Conservation (phyloP, 2,329 filamentous ascomycete genomes). For the Exophiala alcalophila region DNA sequence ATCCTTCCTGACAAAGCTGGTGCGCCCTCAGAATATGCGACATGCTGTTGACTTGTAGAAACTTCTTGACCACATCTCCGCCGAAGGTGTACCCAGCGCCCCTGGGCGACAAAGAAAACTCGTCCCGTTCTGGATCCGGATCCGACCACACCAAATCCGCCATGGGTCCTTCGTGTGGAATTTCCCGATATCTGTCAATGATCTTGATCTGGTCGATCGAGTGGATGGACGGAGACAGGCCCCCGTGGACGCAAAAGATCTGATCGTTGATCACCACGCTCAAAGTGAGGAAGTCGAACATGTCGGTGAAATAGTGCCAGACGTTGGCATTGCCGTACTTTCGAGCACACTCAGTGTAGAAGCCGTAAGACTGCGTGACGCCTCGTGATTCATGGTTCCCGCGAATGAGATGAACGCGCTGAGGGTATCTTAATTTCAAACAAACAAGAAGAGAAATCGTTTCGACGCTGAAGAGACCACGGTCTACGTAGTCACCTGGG, state of each 20-base stretch:
- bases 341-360: conserved; percentile 95
- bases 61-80: conserved; percentile 96
- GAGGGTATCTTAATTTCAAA: conserved; percentile 92
- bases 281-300: conserved; percentile 97
- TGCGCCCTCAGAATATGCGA: conserved; percentile 96
- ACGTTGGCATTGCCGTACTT: conserved; percentile 99
- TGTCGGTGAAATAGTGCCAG: conserved; percentile 99
- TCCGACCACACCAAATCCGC: conserved; percentile 99
- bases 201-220: conserved; percentile 99
- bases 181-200: conserved; percentile 97
- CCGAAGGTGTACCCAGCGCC: conserved; percentile 97
- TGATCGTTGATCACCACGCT: conserved; percentile 98
- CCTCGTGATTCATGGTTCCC: conserved; percentile 97
- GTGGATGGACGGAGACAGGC: conserved; percentile 85
- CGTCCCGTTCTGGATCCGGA: conserved; percentile 93
- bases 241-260: conserved; percentile 98
- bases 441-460: conserved; percentile 97
- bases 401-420: conserved; percentile 91
- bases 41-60: conserved; percentile 95
- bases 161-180: conserved; percentile 98
- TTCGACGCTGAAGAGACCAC: conserved; percentile 97
- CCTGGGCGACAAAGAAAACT: conserved; percentile 89
- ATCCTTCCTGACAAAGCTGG: conserved; percentile 96
- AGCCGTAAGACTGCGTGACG: conserved; percentile 97
- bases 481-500: conserved; percentile 92